Evolutionary conservation across 106 monocot species (phyloP).

Genomic region (Iris macrosiphon): DNA sequence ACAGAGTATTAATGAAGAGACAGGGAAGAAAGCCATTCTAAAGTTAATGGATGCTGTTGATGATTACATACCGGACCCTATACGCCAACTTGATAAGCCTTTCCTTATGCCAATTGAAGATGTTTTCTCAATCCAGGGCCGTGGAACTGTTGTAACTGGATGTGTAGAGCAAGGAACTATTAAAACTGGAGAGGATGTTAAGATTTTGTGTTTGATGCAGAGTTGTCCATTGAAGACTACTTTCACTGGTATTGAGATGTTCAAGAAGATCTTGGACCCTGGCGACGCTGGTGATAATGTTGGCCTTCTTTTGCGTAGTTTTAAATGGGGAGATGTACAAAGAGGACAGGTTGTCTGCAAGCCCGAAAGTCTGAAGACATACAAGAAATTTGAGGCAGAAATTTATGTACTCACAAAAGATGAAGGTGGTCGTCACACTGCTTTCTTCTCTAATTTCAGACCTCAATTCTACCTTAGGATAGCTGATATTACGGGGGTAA

Average conservation of each 20-base stretch:
- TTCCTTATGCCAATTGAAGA: background rate
- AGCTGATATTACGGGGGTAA: slow-evolving; percentile 90
- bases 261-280: slow-evolving; percentile 17
- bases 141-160: background rate
- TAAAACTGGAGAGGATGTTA: background rate
- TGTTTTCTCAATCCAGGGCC: background rate
- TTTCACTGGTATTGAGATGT: slow-evolving; percentile 32
- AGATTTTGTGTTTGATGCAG: slow-evolving; percentile 21
- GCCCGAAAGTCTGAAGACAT: slow-evolving; percentile 80
- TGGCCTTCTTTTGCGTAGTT: too few species aligned
- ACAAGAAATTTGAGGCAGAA: slow-evolving; percentile 92
- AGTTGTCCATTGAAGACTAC: slow-evolving; percentile 14
- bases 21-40: too few species aligned
- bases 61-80: background rate
- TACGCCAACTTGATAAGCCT: background rate
- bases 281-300: slow-evolving; percentile 31
- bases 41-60: slow-evolving; percentile 11
- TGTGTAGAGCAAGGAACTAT: background rate
- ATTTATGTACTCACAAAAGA: slow-evolving; percentile 98
- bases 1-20: too few species aligned
- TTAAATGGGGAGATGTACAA: too few species aligned
- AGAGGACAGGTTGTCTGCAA: slow-evolving; percentile 80
- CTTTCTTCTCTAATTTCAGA: slow-evolving; percentile 95
- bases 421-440: slow-evolving; percentile 96
- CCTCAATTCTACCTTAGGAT: slow-evolving; percentile 97